Conservation (phyloP, 129 eudicot species). For the Artemisia argyi region DNA sequence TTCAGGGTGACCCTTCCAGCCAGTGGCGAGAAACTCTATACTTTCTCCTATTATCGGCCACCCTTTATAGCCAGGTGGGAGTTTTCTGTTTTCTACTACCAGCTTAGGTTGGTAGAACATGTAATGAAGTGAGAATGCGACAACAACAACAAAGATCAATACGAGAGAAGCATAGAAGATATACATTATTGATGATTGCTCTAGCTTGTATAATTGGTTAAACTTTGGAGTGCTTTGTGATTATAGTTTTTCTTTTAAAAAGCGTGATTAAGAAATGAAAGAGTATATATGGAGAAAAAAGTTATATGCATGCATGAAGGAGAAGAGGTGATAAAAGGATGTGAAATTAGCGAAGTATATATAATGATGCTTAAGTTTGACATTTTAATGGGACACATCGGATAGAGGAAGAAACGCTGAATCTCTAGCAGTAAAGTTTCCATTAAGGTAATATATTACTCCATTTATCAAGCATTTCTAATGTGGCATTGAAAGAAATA, state of each 20-base stretch:
- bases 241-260: too few species aligned
- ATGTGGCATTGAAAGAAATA: too few species aligned
- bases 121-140: constrained; percentile 5
- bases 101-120: background rate
- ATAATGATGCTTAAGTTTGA: background rate
- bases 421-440: too few species aligned
- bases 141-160: background rate
- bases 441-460: too few species aligned
- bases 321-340: background rate
- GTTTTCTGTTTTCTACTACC: background rate
- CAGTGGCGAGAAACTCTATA: constrained; percentile 10
- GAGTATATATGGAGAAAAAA: constrained; percentile 1
- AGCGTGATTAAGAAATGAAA: background rate
- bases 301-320: background rate
- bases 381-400: too few species aligned
- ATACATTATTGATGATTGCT: background rate
- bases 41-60: constrained; percentile 14
- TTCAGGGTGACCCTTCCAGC: constrained; percentile 17
- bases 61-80: constrained; percentile 15
- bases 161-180: constrained; percentile 6
- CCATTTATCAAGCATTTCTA: too few species aligned
- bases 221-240: background rate
- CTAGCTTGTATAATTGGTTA: background rate
- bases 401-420: too few species aligned
- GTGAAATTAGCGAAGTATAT: background rate